Base-by-base conservation (phyloP, 2,329 filamentous ascomycete species). In the Fusarium sp. region DNA sequence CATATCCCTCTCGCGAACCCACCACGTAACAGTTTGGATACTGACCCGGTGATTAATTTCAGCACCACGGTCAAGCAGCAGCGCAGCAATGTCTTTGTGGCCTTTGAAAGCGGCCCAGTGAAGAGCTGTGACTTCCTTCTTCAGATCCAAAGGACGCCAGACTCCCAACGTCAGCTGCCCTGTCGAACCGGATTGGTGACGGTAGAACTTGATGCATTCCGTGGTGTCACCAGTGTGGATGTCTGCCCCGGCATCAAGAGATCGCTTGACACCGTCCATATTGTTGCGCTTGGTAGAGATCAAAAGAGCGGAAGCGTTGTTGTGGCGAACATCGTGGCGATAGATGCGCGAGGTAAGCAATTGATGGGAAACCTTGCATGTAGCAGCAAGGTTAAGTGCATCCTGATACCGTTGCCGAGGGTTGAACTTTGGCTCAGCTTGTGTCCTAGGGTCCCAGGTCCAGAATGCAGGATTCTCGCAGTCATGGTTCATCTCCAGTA, bases 1-100 rank as follows among this genome's bases (percentile, higher is more conserved):
- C 13, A 9, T 24, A 24, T 6, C 22, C 8, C 5, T 2, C 15
- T 14, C 8, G 7, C 17, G 6, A 9, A 44, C 7, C 8, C 4
- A 10, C 28, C 17, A 15, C 6, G 22, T 5, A 7, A 14, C 5
- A 14, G n/a, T 34, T 6, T 57, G 59, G 3, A 66, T 10, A 6
- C 42, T 40, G n/a, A 69, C 66, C 6, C 59, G 60, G n/a, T 36
- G 26, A 14, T 66, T 36, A 3, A 69, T 13, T 8, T 53, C 15
- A 1, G 42, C 54, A 2, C 46, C 46, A 4, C 31, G 42, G 2
- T 44, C 2, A 4, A 68, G 43, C 2, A 68, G 46, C 2, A 50
- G 8, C 2, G 9, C 11, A 4, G 51, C 38, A 5, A 68, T 31
- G 2, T 68, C 28, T 5, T 5, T 20, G 17, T 45, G 24, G 2